These are phyloP conservation scores for Cutaneotrichosporon mucoides DNA, from an alignment of 1,284 basidiomycete genomes.

Conservation along the genomic window DNA sequence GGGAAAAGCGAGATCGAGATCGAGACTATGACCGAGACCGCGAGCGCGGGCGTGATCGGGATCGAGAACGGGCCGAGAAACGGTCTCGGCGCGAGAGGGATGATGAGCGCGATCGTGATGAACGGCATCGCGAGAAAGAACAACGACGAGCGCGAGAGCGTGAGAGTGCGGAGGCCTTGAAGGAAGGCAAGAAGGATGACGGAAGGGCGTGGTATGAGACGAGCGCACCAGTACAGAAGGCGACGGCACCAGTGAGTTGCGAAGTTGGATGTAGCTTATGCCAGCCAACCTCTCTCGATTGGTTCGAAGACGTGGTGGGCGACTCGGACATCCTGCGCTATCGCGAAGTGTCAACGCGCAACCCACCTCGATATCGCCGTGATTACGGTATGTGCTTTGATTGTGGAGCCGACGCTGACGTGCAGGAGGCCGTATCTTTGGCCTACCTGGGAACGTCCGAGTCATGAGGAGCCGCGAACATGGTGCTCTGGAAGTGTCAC, in stretches of 20 bases:
- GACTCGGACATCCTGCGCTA: constrained; percentile 32
- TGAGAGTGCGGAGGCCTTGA: constrained; percentile 7
- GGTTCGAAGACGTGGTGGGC: constrained; percentile 32
- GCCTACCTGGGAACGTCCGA: constrained; percentile 25
- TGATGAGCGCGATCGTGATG: constrained; percentile 10
- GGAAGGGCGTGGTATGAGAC: constrained; percentile 7
- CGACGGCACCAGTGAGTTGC: neutral
- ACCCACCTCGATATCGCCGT: constrained; percentile 28
- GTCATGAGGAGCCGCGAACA: constrained; percentile 28
- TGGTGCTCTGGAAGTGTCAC: constrained; percentile 28
- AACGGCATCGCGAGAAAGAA: constrained; percentile 17
- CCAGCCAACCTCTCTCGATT: constrained; percentile 18
- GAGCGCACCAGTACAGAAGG: no score
- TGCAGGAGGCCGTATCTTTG: constrained; percentile 27
- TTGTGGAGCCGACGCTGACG: neutral
- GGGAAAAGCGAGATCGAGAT: neutral
- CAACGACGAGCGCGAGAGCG: constrained; percentile 12
- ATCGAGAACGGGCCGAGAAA: constrained; percentile 6
- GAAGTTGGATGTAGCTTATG: neutral
- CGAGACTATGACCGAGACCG: neutral
- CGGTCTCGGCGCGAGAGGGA: neutral
- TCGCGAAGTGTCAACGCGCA: constrained; percentile 19
- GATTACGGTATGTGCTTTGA: constrained; percentile 22
- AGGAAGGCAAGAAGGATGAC: constrained; percentile 1
- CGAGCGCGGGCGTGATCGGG: neutral